Conservation (phyloP, 179 eudicot species). For the Dionaea muscipula region DNA sequence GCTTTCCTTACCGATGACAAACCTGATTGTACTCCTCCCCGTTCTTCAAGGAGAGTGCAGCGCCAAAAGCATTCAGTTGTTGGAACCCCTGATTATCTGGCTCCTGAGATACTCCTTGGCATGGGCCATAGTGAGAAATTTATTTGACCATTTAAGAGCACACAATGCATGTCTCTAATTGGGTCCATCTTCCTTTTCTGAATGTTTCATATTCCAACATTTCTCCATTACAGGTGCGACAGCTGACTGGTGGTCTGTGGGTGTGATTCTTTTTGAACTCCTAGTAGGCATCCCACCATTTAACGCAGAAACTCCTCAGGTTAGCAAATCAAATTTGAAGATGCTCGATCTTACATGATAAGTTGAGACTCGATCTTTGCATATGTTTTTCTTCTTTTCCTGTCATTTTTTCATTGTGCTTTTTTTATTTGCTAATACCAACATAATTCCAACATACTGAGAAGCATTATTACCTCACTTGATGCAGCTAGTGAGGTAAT, state of each 20-base stretch:
- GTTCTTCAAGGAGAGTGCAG: constrained; percentile 45
- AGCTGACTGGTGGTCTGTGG: constrained; percentile 99
- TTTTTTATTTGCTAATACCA: no score
- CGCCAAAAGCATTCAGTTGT: constrained; percentile 73
- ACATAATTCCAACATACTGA: no score
- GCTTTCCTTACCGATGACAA: constrained; percentile 46
- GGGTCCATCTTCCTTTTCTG: neutral
- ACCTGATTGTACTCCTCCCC: constrained; percentile 23
- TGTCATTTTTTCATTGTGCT: no score
- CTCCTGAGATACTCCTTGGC: constrained; percentile 99
- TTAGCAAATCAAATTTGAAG: constrained; percentile 11
- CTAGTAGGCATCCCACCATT: constrained; percentile 96
- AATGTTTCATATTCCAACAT: constrained; percentile 8
- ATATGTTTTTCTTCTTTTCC: neutral
- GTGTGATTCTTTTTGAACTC: constrained; percentile 91
- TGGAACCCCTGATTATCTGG: constrained; percentile 99
- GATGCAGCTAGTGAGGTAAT: no score
- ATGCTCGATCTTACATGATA: neutral
- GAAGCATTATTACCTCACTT: no score
- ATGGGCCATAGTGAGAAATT: constrained; percentile 79
- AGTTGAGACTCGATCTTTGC: neutral
- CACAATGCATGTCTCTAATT: neutral
- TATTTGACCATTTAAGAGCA: neutral
- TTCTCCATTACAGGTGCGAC: constrained; percentile 45
- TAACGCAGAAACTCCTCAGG: constrained; percentile 94